Evolutionary conservation across 179 eudicot species (phyloP).

Genomic region (Amaranthus tricolor): DNA sequence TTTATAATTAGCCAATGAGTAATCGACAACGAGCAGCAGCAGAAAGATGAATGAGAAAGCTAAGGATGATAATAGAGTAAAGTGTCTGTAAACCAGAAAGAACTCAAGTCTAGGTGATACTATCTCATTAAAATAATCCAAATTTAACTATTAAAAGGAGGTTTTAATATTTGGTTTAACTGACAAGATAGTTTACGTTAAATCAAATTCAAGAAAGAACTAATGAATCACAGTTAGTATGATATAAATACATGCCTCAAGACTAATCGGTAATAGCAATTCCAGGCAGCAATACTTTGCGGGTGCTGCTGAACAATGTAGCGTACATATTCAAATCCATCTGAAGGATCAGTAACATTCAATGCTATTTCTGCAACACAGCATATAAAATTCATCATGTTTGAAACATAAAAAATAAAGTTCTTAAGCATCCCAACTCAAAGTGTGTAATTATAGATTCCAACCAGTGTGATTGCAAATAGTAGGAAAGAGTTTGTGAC

Average conservation of each 20-base stretch:
- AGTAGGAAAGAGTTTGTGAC: not conserved
- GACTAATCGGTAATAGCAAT: constrained; percentile 39
- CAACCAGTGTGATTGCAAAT: not conserved
- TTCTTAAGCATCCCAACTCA: not conserved
- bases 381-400: not conserved
- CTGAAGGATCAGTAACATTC: constrained; percentile 42
- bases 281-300: constrained; percentile 47
- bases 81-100: too few species aligned
- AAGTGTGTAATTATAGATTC: not conserved
- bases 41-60: too few species aligned
- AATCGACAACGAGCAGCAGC: too few species aligned
- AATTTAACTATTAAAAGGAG: not conserved
- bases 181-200: not conserved
- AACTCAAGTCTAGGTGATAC: not conserved
- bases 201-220: constrained; percentile 1
- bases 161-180: not conserved
- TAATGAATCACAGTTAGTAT: not conserved
- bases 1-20: not conserved
- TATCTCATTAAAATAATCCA: not conserved
- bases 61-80: too few species aligned
- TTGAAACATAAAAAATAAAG: not conserved
- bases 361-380: constrained; percentile 42
- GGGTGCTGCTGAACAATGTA: constrained; percentile 44
- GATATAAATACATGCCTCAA: constrained; percentile 29
- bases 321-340: constrained; percentile 40